Conservation (phyloP, 345 rosid species). For the Lumnitzera littorea region DNA sequence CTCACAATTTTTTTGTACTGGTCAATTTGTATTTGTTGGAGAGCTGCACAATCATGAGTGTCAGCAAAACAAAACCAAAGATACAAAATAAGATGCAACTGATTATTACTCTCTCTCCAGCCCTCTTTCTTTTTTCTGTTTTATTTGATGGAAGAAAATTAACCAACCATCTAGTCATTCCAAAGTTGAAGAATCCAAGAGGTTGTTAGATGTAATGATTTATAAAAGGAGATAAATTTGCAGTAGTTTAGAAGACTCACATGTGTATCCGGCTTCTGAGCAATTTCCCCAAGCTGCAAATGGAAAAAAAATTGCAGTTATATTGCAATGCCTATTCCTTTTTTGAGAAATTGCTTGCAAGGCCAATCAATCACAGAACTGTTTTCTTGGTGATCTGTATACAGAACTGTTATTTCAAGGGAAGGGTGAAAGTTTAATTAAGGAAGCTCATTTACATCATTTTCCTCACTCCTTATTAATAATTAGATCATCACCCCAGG, state of each 20-base stretch:
- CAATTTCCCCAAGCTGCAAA: slow-evolving; percentile 36
- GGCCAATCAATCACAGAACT: too few relatives aligned
- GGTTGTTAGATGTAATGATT: too few relatives aligned
- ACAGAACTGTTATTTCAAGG: too few relatives aligned
- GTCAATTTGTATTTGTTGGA: slow-evolving; percentile 35
- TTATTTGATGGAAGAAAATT: neutral
- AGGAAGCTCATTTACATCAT: too few relatives aligned
- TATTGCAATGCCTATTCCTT: neutral
- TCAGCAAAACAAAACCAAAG: slow-evolving; percentile 7
- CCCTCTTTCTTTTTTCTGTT: too few relatives aligned
- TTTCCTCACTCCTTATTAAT: too few relatives aligned
- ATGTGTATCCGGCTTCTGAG: slow-evolving; percentile 15
- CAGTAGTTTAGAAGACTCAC: slow-evolving; percentile 22
- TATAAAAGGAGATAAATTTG: too few relatives aligned
- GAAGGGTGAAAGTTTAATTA: too few relatives aligned
- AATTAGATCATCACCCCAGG: neutral
- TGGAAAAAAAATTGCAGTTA: slow-evolving; percentile 10
- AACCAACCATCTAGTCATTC: neutral
- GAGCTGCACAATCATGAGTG: neutral
- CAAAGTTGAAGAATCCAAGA: too few relatives aligned
- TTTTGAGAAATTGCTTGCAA: too few relatives aligned
- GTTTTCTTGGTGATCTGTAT: too few relatives aligned
- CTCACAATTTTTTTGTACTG: slow-evolving; percentile 49
- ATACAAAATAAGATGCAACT: neutral
- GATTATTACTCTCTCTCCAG: too few relatives aligned